A percentile compares a stretch with the other conserved stretches of the same genome.
Evolutionary conservation across 305 asterid genomes (phyloP).

Genomic region (Solanum hybrid): DNA sequence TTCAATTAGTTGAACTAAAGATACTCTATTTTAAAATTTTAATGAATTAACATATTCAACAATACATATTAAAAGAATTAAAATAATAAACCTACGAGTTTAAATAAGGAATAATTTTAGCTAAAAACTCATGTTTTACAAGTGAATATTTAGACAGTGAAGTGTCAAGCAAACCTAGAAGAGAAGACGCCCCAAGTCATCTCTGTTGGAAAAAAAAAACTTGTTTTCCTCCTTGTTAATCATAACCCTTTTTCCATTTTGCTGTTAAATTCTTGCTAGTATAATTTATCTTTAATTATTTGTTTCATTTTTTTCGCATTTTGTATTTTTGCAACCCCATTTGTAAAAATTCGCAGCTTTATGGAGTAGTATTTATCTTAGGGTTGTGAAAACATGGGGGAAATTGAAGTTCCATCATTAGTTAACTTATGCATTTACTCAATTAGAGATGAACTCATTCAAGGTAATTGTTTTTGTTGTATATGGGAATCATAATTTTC

Average conservation of each 20-base stretch:
- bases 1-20: not conserved
- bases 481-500: not conserved
- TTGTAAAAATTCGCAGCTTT: not conserved
- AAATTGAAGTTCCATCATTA: conserved; percentile 42
- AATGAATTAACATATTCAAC: not conserved
- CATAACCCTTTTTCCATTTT: not conserved
- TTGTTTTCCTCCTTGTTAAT: not conserved
- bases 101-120: not conserved
- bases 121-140: not conserved
- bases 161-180: not conserved
- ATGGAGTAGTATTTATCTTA: not conserved
- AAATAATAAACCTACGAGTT: not conserved
- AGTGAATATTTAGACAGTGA: not conserved
- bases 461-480: conserved; percentile 19
- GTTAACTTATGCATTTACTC: conserved; percentile 44
- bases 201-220: not conserved
- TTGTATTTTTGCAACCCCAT: not conserved
- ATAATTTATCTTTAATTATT: not conserved
- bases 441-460: conserved; percentile 46
- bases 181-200: not conserved
- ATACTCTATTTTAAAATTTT: not conserved
- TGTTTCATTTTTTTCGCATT: not conserved
- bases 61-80: not conserved
- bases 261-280: not conserved
- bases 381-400: conserved; percentile 15